These are phyloP conservation scores for Byssochlamys sp. DNA, from an alignment of 2,329 filamentous ascomycete genomes.

Conservation along the genomic window DNA sequence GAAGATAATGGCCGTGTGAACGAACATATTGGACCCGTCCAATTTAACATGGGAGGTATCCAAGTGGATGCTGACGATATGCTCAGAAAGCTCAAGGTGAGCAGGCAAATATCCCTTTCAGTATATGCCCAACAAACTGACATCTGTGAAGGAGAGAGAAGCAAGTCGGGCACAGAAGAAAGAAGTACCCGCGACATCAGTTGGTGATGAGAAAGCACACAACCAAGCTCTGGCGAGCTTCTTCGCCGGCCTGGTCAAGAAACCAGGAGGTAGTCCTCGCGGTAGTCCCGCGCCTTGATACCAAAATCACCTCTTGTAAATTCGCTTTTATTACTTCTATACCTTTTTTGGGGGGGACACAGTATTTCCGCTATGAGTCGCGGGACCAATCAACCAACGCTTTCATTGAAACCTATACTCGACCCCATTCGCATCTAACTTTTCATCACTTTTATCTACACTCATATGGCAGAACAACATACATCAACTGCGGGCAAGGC, in stretches of 20 bases:
- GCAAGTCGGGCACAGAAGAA: conserved; percentile 30
- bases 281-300: conserved; percentile 23
- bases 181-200: conserved; percentile 21
- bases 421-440: conserved; percentile 1
- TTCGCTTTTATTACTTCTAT: neutral
- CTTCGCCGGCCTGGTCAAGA: conserved; percentile 51
- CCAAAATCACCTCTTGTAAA: neutral
- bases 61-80: conserved; percentile 92
- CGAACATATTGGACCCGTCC: conserved; percentile 84
- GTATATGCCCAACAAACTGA: conserved; percentile 3
- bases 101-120: conserved; percentile 6
- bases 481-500: neutral
- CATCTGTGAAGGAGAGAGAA: conserved; percentile 32
- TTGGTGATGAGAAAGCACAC: conserved; percentile 42
- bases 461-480: neutral
- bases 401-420: neutral
- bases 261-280: conserved; percentile 30
- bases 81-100: conserved; percentile 73
- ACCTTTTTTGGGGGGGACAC: neutral
- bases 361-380: neutral
- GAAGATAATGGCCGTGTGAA: conserved; percentile 42
- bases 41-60: conserved; percentile 97
- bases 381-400: conserved; percentile 11
- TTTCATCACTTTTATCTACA: neutral
- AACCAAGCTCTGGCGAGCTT: conserved; percentile 52